A percentile compares a stretch with the other conserved stretches of the same genome.
Evolutionary conservation across 768 basidiomycete genomes (phyloP).

Genomic region (Tulasnella sp.): DNA sequence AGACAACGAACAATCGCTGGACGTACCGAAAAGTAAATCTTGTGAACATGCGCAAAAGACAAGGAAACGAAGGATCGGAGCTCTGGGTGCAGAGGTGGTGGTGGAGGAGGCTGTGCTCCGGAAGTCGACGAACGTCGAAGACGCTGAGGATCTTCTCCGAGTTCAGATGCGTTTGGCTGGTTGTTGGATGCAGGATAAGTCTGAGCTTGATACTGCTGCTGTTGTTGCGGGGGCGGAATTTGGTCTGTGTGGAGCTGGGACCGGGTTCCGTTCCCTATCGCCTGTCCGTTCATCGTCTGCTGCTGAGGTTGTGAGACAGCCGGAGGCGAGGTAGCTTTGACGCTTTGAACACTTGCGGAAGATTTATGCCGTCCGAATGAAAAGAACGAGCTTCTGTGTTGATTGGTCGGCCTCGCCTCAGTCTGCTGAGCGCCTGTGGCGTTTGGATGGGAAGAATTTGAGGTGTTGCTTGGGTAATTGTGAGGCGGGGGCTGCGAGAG

Average conservation of each 20-base stretch:
- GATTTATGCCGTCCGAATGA: constrained; percentile 33
- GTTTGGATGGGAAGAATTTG: background rate
- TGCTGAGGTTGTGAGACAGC: background rate
- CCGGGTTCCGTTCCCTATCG: background rate
- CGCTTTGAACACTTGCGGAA: background rate
- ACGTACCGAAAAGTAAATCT: constrained; percentile 75
- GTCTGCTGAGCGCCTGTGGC: background rate
- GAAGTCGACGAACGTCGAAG: constrained; percentile 20
- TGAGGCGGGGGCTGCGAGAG: constrained; percentile 18
- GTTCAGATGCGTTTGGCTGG: background rate
- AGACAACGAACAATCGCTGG: background rate
- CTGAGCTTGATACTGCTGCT: constrained; percentile 13
- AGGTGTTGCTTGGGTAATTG: background rate
- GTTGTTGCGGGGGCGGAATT: constrained; percentile 13
- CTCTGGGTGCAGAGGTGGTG: constrained; percentile 37
- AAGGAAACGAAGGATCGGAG: constrained; percentile 36
- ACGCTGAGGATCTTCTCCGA: constrained; percentile 6
- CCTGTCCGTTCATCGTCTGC: constrained; percentile 25
- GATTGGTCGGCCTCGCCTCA: constrained; percentile 13
- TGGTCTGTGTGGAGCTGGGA: background rate
- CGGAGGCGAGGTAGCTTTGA: background rate
- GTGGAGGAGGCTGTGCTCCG: constrained; percentile 28
- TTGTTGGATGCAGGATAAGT: background rate
- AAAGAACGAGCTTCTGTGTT: constrained; percentile 25
- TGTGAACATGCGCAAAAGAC: constrained; percentile 58